Evolutionary conservation across 2,329 filamentous ascomycete species (phyloP), one percentile per base, ranked within the genome.

Genomic region (Rhexocercosporidium sp.): DNA sequence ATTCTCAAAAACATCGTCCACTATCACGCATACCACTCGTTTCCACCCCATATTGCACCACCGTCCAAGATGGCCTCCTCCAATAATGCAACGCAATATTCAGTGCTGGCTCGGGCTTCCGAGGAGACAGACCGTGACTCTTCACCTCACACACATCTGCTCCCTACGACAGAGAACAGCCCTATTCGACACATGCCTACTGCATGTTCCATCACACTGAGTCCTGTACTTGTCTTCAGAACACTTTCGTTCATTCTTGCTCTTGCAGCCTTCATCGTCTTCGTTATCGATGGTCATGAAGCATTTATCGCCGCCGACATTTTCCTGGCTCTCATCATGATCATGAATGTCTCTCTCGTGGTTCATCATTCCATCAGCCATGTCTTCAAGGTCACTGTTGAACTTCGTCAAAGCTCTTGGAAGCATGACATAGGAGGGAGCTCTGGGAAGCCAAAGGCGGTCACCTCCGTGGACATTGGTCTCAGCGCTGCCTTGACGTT

Each of bases 331-430:
- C 61, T 66, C 14, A 60, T 69, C 49, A 62, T 71, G 37, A 60
- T 71, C 29, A 39, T 63, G 20, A 68, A 70, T 14, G 18, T 66
- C n/a, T 14, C 67, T 2, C 56, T 61, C 44, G 3, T 71, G 5
- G 22, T 72, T 25, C 62, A 71, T 18, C 49, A 64, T 47, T 54
- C 59, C 2, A 12, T 67, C 49, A 63, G 65, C 3, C 29, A 70
- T 22, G 31, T 71, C 39, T 61, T 73, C 25, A 66, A 66, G 25
- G 54, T 70, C 27, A 69, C 68, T 14, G 59, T 71, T 27, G 65
- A 69, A 37, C 49, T 71, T 8, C 65, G 69, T 41, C 34, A 64
- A 14, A 49, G 63, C 14, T 11, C 51, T 31, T 65, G 41, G 64
- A 60, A 59, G 3, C 34, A 65, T 22, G 62, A 65, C 14, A 31